These are phyloP conservation scores for Globisporangium abappressorium DNA, from an alignment of 352 stramenopile genomes.

Conservation along the genomic window DNA sequence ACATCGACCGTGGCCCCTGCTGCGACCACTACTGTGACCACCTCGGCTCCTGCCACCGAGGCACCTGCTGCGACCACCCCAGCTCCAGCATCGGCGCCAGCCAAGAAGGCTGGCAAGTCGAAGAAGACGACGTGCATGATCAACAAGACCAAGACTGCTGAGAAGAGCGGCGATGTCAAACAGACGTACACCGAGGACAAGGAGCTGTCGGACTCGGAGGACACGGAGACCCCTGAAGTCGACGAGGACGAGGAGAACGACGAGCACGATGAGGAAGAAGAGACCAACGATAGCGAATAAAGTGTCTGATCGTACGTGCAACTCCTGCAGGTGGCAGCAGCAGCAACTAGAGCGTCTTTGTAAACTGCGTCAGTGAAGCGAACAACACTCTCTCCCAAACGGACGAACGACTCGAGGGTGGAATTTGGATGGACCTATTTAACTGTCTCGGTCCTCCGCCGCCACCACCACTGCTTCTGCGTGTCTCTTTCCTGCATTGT, in stretches of 20 bases:
- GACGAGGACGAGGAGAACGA: not conserved
- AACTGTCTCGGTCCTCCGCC: slow-evolving; percentile 8
- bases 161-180: slow-evolving; percentile 6
- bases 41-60: slow-evolving; percentile 6
- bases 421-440: slow-evolving; percentile 5
- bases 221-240: not conserved
- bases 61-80: slow-evolving; percentile 8
- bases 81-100: not conserved
- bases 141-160: slow-evolving; percentile 8
- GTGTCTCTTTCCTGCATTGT: not conserved
- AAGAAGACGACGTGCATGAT: slow-evolving; percentile 13
- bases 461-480: not conserved
- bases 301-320: not conserved
- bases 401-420: not conserved
- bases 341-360: slow-evolving; percentile 5
- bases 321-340: not conserved
- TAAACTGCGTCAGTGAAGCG: not conserved
- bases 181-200: slow-evolving; percentile 8
- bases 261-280: slow-evolving; percentile 7
- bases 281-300: slow-evolving; percentile 10
- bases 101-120: slow-evolving; percentile 6
- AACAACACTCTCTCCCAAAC: not conserved
- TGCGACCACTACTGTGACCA: slow-evolving; percentile 10
- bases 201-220: slow-evolving; percentile 3
- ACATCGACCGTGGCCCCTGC: slow-evolving; percentile 10